phyloP scores from a whole-genome alignment of 352 stramenopile genomes.

The Phytophthora palmivora region DNA sequence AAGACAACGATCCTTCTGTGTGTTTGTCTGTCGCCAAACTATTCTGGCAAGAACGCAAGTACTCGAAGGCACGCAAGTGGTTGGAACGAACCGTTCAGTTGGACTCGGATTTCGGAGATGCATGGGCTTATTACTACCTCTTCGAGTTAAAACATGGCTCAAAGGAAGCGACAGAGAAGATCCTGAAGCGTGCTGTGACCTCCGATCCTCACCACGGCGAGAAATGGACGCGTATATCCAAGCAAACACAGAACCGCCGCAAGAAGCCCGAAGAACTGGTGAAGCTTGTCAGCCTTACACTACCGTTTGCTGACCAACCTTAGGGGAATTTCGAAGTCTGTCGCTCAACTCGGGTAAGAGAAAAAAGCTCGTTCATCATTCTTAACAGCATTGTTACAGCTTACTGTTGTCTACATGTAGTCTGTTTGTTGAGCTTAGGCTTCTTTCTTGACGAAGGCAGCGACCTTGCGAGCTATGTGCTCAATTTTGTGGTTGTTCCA shows the following conservation, averaged over 20 bases:
- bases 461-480: slow-evolving; percentile 55
- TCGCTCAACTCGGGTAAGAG: slow-evolving; percentile 34
- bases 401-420: slow-evolving; percentile 33
- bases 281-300: slow-evolving; percentile 81
- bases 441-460: slow-evolving; percentile 70
- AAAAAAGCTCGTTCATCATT: slow-evolving; percentile 13
- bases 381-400: slow-evolving; percentile 32
- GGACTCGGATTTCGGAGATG: slow-evolving; percentile 96
- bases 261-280: slow-evolving; percentile 77
- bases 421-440: slow-evolving; percentile 37
- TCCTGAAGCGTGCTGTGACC: slow-evolving; percentile 87
- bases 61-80: slow-evolving; percentile 97
- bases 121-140: slow-evolving; percentile 97
- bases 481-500: slow-evolving; percentile 67
- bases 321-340: slow-evolving; percentile 23
- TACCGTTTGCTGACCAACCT: slow-evolving; percentile 68
- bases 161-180: slow-evolving; percentile 81
- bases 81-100: slow-evolving; percentile 96
- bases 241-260: slow-evolving; percentile 92
- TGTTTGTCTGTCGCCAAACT: slow-evolving; percentile 96
- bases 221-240: slow-evolving; percentile 94
- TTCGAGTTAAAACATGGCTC: slow-evolving; percentile 96
- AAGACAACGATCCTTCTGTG: slow-evolving; percentile 97
- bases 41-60: slow-evolving; percentile 96
- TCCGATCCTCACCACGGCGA: slow-evolving; percentile 96